Conservation (phyloP, 2,329 filamentous ascomycete genomes). For the Penicillium italicum region DNA sequence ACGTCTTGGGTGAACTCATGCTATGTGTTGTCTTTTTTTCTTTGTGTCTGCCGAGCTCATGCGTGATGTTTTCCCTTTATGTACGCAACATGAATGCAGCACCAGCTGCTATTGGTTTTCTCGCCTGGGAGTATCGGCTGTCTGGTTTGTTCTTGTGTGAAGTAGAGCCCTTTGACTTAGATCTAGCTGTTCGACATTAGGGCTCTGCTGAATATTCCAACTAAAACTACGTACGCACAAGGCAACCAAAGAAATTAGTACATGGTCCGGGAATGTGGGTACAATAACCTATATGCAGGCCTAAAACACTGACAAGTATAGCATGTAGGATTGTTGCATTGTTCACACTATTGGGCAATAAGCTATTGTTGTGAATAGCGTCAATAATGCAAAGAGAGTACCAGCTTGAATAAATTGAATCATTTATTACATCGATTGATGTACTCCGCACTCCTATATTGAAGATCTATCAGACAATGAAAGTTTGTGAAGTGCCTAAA, state of each 20-base stretch:
- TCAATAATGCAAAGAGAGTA: neutral
- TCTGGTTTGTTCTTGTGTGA: neutral
- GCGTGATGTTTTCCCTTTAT: slow-evolving; percentile 19
- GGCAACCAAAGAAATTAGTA: neutral
- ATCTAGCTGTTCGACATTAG: neutral
- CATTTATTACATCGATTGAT: too few species aligned
- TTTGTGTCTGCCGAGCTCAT: slow-evolving; percentile 20
- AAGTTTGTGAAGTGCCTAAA: neutral
- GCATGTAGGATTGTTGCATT: neutral
- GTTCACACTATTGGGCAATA: neutral
- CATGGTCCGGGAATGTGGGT: neutral
- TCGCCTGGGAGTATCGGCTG: slow-evolving; percentile 1
- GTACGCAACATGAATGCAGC: slow-evolving; percentile 16
- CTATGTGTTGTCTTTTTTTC: slow-evolving; percentile 19
- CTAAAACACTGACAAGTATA: neutral
- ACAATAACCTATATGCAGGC: neutral
- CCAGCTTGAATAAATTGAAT: neutral
- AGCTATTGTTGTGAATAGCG: neutral
- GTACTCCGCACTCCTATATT: too few species aligned
- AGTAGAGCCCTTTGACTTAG: neutral
- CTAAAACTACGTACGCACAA: neutral
- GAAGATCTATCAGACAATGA: neutral
- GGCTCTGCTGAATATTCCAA: neutral
- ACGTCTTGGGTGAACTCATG: slow-evolving; percentile 27
- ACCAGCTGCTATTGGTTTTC: slow-evolving; percentile 16